Evolutionary conservation across 805 yeast species (phyloP), one percentile per base, ranked within the genome.

Genomic region (Debaryomyces prosopidis): DNA sequence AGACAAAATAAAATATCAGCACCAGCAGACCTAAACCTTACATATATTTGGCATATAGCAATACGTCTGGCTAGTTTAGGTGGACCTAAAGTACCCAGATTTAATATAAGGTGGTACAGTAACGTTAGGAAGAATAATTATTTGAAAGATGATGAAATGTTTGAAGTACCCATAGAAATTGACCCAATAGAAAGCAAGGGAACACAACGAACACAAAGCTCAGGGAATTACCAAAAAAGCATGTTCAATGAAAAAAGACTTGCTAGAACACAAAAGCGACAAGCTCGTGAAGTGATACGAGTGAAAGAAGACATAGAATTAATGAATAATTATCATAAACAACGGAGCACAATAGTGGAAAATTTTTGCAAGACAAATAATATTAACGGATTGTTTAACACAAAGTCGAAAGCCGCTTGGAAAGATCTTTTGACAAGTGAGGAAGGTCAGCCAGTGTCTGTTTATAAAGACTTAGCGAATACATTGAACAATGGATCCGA

Each of bases 251-350:
- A 42, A 17, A 45, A 44, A 43, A 42, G 48, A 33, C 28, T 36
- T 11, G 31, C 36, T 12, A 32, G 49, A 4, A 34, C 42, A 9
- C 36, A 47, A 36, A 49, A 45, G 44, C 32, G 42, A 15, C 41
- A 28, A 5, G 38, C 19, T 5, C 39, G 28, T 17, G 36, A 40
- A 31, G 16, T 34, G 5, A 14, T n/a, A 8, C 33, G 41, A 15
- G 15, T 18, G 26, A 15, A 40, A 3, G 48, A 46, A 19, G 42
- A 44, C 19, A 36, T 46, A 12, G 40, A 39, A 9, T 39, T 53
- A 36, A 52, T 57, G 5, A 46, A 44, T 4, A 40, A 43, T 7
- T 58, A 47, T 46, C 23, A 42, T 11, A 39, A 36, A 15, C 58
- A 59, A 33, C 36, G 57, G 15, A 39, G 31, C 14, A 40, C 42